These are phyloP conservation scores for Dacryopinax primogenitus DNA, from an alignment of 768 basidiomycete genomes.

Conservation along the genomic window DNA sequence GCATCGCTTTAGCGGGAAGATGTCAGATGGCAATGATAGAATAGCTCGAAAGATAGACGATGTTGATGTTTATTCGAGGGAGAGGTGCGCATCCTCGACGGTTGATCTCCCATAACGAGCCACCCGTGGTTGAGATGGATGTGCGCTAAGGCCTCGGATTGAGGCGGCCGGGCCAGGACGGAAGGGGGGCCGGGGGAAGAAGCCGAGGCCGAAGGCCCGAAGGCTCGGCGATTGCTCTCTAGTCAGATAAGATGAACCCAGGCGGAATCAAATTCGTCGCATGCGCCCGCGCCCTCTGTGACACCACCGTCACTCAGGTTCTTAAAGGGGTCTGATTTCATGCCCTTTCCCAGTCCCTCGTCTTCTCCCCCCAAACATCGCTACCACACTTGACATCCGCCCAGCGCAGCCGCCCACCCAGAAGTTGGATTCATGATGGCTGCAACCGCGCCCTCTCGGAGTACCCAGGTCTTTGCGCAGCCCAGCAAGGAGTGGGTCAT, in stretches of 20 bases:
- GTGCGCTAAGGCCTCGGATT: background rate
- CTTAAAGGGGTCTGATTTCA: slow-evolving; percentile 8
- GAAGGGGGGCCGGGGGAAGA: background rate
- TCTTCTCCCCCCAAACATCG: background rate
- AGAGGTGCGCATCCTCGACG: background rate
- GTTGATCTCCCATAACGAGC: background rate
- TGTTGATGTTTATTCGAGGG: background rate
- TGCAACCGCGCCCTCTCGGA: background rate
- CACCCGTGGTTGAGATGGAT: background rate
- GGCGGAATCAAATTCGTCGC: background rate
- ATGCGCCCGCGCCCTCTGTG: background rate
- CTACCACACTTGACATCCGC: background rate
- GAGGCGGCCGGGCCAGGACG: background rate
- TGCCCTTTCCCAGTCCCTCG: background rate
- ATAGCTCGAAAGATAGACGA: background rate
- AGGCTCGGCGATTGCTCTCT: slow-evolving; percentile 8
- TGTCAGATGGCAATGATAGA: background rate
- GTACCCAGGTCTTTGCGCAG: slow-evolving; percentile 29
- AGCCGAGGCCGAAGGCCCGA: slow-evolving; percentile 5
- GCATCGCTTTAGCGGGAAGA: background rate
- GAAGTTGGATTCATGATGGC: background rate
- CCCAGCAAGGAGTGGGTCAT: slow-evolving; percentile 83
- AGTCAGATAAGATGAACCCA: slow-evolving; percentile 6
- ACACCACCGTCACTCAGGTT: slow-evolving; percentile 2
- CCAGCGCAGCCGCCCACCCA: background rate